These are phyloP conservation scores for Cyberlindnera petersonii DNA, from an alignment of 805 yeast genomes.

Conservation along the genomic window DNA sequence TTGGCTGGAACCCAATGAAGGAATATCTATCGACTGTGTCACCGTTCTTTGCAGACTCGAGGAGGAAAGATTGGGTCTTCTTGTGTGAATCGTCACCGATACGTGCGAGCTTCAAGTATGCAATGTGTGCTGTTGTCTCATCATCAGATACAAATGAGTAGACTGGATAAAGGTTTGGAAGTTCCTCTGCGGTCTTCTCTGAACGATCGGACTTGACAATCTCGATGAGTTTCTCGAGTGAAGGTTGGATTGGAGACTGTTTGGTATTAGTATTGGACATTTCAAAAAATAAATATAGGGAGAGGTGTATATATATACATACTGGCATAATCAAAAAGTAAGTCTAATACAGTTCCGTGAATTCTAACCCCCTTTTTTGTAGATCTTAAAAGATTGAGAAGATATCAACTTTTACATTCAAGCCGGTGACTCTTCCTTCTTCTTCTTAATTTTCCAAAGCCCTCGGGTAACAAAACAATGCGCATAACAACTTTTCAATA, in stretches of 20 bases:
- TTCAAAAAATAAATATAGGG: too few relatives aligned
- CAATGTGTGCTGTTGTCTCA: conserved; percentile 82
- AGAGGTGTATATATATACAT: neutral
- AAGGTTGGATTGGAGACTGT: conserved; percentile 44
- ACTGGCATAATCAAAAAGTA: conserved; percentile 4
- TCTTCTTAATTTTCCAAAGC: too few relatives aligned
- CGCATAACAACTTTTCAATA: too few relatives aligned
- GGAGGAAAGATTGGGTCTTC: conserved; percentile 67
- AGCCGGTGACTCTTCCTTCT: too few relatives aligned
- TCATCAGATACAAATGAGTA: conserved; percentile 71
- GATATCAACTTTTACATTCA: too few relatives aligned
- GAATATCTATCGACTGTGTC: conserved; percentile 88
- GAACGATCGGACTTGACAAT: conserved; percentile 37
- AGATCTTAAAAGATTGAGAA: too few relatives aligned
- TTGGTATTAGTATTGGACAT: neutral
- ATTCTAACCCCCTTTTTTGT: too few relatives aligned
- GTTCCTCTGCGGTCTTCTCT: conserved; percentile 19
- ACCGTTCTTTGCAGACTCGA: conserved; percentile 87
- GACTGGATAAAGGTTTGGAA: conserved; percentile 77
- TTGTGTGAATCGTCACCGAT: conserved; percentile 47
- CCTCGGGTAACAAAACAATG: too few relatives aligned
- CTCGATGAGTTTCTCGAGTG: conserved; percentile 40
- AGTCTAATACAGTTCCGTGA: neutral
- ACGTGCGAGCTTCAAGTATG: conserved; percentile 75
- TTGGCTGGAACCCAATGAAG: conserved; percentile 84